Evolutionary conservation across 495 filamentous ascomycete genomes (phyloP), one percentile per base, ranked within the genome.

Genomic region (Xylaria palmicola): DNA sequence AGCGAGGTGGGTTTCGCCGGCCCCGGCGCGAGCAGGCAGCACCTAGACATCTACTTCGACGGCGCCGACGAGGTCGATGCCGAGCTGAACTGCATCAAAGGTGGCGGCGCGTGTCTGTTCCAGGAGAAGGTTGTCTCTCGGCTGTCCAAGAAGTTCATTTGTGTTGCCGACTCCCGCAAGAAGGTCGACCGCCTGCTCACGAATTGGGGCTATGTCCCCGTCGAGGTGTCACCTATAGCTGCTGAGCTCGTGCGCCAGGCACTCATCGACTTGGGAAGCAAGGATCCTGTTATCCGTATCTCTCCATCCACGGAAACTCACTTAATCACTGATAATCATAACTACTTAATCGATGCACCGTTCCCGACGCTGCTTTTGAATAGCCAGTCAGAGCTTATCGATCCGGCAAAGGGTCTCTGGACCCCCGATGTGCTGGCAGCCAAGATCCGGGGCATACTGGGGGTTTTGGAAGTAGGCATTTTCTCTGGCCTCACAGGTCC

Each of bases 31-130:
- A 65, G 61, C 44, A 61, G 66, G 17, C 69, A 74, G 57, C 72
- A 70, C 52, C 79, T 94, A 52, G 92, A 96, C 68, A 87, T 98
- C 29, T 87, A 87, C 30, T 98, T 98, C 67, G 93, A 97, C 75
- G 93, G 94, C 37, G 95, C 94, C 22, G 94, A 98, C 72, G 94
- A 98, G 79, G 92, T 98, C 27, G 94, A 98, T 73, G 90, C 90
- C 22, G 90, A 92, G 39, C 75, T 98, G 53, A 98, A 98, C 75
- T 90, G 92, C 70, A 97, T 98, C 76, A 98, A 98, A 78, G 94
- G 94, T 45, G 94, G 94, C 15, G 94, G 94, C 44, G 94, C 92
- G 27, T 98, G 95, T 75, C 76, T 97, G 60, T 97, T 96, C 81
- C 95, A 98, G 76, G 94, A 98, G 80, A 98, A 98, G 79, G 79